phyloP scores from a whole-genome alignment of 495 filamentous ascomycete genomes.

The Recurvomyces mirabilis region DNA sequence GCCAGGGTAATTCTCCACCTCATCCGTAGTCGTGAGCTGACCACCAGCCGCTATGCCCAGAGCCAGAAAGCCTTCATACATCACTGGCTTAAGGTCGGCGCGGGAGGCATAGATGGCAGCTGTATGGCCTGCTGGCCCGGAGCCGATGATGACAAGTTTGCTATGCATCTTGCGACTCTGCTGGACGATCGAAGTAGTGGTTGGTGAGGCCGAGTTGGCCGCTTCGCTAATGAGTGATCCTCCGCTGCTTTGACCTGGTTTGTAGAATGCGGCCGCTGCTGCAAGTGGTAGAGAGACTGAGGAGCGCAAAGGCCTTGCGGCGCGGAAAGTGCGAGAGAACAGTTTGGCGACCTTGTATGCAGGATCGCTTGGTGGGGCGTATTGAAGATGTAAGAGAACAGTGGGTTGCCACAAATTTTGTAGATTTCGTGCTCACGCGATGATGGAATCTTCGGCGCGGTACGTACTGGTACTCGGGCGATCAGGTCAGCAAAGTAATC shows the following conservation, averaged over 20 bases:
- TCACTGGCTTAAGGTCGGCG: slow-evolving; percentile 80
- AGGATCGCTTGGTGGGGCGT: too few species aligned
- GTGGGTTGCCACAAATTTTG: too few species aligned
- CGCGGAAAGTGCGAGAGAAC: slow-evolving; percentile 68
- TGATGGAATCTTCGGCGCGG: too few species aligned
- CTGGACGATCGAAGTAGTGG: slow-evolving; percentile 32
- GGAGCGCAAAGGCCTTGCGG: slow-evolving; percentile 48
- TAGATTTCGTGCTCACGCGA: too few species aligned
- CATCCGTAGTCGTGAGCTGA: slow-evolving; percentile 94
- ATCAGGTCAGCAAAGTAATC: too few species aligned
- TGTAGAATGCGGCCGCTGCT: slow-evolving; percentile 53
- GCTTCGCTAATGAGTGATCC: slow-evolving; percentile 42
- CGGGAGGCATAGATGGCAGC: slow-evolving; percentile 91
- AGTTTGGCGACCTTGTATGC: slow-evolving; percentile 46
- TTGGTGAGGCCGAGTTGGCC: slow-evolving; percentile 32
- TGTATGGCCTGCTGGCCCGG: slow-evolving; percentile 93
- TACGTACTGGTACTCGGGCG: too few species aligned
- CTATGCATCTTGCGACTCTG: slow-evolving; percentile 32
- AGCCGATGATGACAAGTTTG: slow-evolving; percentile 40
- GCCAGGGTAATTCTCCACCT: slow-evolving; percentile 95
- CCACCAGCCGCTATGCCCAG: slow-evolving; percentile 93
- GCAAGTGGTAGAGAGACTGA: slow-evolving; percentile 47
- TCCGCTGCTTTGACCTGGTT: slow-evolving; percentile 31
- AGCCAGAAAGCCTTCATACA: slow-evolving; percentile 96
- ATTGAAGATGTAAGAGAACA: too few species aligned